Base-by-base conservation (phyloP, 176 grass and related monocot genomes). In the Juncus inflexus region DNA sequence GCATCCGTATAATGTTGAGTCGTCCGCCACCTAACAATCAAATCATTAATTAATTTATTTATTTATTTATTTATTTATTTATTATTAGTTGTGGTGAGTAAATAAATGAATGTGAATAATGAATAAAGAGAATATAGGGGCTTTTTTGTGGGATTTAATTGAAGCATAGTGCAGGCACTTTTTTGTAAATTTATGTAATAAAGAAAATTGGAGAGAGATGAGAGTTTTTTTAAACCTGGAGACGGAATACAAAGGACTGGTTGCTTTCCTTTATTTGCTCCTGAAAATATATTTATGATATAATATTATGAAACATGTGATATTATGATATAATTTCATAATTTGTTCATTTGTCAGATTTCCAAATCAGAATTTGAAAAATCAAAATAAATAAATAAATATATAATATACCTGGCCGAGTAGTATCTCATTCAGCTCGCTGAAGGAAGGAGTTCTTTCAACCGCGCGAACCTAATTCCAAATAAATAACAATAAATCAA, bases 181-280 rank as follows among this genome's bases (percentile, higher is more conserved):
- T 58, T 58, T 28, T 11, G 15, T 58, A 60, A 73, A 59, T 38
- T 56, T 63, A 16, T 13, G 6, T 47, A 47, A 0, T 28, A 47
- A 6, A 47, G 1, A 9, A 9, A 47, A 47, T 47, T 47, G 9
- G 43, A 47, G 9, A 47, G 43, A 2, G 9, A 47, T 47, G 43
- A 47, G 43, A 47, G 19, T 28, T 28, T 28, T 28, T 47, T 69
- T 57, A 69, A 88, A 99, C 95, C 88, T 99, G 89, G 71, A 99
- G 69, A 81, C 95, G 95, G 49, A 99, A 94, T 49, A 99, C 80
- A 75, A 99, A 99, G 51, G 95, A 99, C 58, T 99, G 95, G 56
- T 94, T 85, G 75, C 88, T 99, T 74, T 94, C 89, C 85, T 94
- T 92, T 51, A 87, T 76, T 49, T 99, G 95, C 72, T 99, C 95